Conservation (phyloP, 164 flowering plant species). For the Nymphaea thermarum region DNA sequence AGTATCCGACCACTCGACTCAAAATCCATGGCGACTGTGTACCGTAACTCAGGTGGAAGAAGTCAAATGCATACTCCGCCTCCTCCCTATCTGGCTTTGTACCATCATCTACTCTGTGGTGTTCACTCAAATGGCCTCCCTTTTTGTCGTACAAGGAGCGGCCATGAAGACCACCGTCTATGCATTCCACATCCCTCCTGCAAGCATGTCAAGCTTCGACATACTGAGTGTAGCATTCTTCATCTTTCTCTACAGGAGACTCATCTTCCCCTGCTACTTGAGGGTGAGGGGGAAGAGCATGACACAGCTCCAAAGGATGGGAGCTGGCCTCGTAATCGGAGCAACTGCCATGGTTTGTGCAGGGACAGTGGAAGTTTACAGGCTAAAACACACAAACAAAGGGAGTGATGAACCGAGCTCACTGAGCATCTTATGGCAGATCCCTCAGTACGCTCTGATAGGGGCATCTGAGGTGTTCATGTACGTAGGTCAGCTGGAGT, state of each 20-base stretch:
- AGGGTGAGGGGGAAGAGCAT: slow-evolving; percentile 37
- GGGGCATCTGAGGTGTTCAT: slow-evolving; percentile 95
- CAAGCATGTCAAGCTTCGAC: slow-evolving; percentile 97
- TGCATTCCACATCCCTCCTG: slow-evolving; percentile 63
- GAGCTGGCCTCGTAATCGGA: slow-evolving; percentile 75
- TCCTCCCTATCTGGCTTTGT: slow-evolving; percentile 92
- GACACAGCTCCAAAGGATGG: slow-evolving; percentile 87
- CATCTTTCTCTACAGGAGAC: slow-evolving; percentile 55
- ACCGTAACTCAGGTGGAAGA: slow-evolving; percentile 83
- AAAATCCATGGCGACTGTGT: slow-evolving; percentile 65
- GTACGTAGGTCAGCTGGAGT: slow-evolving; percentile 90
- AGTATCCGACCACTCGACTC: slow-evolving; percentile 13
- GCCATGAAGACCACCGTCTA: slow-evolving; percentile 60
- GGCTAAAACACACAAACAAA: slow-evolving; percentile 47
- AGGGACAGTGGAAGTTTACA: slow-evolving; percentile 59
- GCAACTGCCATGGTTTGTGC: slow-evolving; percentile 74
- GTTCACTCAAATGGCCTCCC: slow-evolving; percentile 92
- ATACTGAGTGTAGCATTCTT: slow-evolving; percentile 72
- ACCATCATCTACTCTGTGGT: slow-evolving; percentile 86
- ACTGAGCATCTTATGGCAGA: slow-evolving; percentile 84
- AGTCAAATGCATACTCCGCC: slow-evolving; percentile 78
- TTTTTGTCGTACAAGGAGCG: slow-evolving; percentile 92
- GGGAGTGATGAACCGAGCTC: slow-evolving; percentile 58
- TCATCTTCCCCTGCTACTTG: slow-evolving; percentile 49
- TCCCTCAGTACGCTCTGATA: slow-evolving; percentile 72